phyloP scores from a whole-genome alignment of 768 basidiomycete species.

The Brasilioporus rufonigricans region DNA sequence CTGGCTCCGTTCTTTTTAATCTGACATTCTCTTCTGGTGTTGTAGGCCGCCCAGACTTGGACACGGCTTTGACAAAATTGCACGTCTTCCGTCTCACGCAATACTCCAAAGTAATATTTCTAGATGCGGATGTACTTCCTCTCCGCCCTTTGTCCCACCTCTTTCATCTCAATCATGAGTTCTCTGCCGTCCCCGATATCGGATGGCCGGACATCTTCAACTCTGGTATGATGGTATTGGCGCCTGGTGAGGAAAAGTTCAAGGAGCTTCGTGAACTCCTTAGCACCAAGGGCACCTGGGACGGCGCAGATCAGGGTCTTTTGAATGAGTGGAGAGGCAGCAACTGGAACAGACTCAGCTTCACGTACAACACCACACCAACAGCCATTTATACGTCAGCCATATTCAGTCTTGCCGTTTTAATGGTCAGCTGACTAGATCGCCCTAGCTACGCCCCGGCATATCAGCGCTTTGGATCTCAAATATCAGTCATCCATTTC shows the following conservation, averaged over 20 bases:
- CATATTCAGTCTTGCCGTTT: constrained; percentile 18
- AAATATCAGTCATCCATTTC: constrained; percentile 87
- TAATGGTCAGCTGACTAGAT: constrained; percentile 26
- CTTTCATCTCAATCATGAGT: constrained; percentile 78
- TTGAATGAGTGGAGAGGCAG: constrained; percentile 91
- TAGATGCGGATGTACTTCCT: constrained; percentile 91
- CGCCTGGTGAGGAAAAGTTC: constrained; percentile 83
- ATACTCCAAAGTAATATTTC: constrained; percentile 83
- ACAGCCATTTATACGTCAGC: constrained; percentile 95
- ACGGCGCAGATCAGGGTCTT: constrained; percentile 98
- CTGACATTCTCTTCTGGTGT: constrained; percentile 15
- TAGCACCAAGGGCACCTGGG: constrained; percentile 83
- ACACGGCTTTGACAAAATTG: constrained; percentile 92
- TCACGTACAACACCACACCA: constrained; percentile 97
- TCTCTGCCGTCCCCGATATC: constrained; percentile 93
- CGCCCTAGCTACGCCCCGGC: constrained; percentile 86
- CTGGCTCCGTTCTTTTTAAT: neutral
- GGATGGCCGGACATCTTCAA: constrained; percentile 99
- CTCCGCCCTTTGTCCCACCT: constrained; percentile 88
- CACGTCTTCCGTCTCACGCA: constrained; percentile 92
- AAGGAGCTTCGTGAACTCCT: constrained; percentile 66
- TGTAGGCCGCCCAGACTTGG: constrained; percentile 90
- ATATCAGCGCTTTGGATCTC: constrained; percentile 87
- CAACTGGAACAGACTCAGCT: constrained; percentile 92
- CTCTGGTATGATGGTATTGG: constrained; percentile 89